phyloP scores from a whole-genome alignment of 352 stramenopile species.

The Phytophthora parvispora region DNA sequence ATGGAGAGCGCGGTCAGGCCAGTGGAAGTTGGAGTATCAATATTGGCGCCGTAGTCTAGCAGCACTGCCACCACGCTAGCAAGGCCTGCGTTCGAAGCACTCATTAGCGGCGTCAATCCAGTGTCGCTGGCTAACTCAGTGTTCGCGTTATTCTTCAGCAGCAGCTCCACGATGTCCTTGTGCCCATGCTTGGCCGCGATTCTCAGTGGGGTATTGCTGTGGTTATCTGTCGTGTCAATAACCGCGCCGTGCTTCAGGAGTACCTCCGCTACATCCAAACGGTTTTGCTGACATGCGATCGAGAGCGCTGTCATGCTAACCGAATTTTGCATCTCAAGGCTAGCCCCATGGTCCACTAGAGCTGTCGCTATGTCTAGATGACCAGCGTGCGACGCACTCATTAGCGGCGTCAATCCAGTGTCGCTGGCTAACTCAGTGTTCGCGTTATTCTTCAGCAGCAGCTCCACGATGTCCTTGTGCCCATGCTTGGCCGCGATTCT shows the following conservation, averaged over 20 bases:
- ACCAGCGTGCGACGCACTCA: neutral
- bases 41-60: neutral
- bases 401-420: neutral
- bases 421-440: neutral
- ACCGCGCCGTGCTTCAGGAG: neutral
- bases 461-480: neutral
- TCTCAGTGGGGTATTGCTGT: constrained; percentile 4
- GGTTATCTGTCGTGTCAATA: neutral
- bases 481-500: neutral
- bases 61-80: constrained; percentile 4
- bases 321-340: constrained; percentile 1
- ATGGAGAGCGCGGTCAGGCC: neutral
- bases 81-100: neutral
- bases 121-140: neutral
- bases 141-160: neutral
- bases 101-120: neutral
- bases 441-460: neutral
- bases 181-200: constrained; percentile 3
- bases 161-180: neutral
- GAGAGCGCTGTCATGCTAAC: constrained; percentile 1
- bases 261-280: neutral
- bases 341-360: constrained; percentile 11
- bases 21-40: neutral
- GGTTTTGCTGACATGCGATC: neutral
- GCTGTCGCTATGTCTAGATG: neutral